Conservation (phyloP, 768 basidiomycete genomes). For the Hydnomerulius pinastri region DNA sequence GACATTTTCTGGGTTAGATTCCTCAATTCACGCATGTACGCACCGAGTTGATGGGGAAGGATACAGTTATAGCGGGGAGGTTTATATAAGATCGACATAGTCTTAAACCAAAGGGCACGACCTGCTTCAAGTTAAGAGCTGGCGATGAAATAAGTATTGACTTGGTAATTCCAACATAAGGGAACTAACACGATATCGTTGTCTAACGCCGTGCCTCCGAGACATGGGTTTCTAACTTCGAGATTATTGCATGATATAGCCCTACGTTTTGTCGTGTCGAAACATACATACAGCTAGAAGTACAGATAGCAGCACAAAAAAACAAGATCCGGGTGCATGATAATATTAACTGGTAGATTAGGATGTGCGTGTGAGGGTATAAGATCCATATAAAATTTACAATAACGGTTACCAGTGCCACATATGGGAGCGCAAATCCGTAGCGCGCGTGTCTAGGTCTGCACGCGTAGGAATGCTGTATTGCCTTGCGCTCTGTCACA, state of each 20-base stretch:
- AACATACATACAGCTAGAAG: neutral
- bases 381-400: neutral
- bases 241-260: no score
- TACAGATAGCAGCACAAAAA: neutral
- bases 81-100: conserved; percentile 12
- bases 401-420: neutral
- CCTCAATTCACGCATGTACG: conserved; percentile 30
- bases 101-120: no score
- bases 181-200: no score
- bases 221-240: no score
- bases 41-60: conserved; percentile 33
- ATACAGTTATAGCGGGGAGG: conserved; percentile 32
- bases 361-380: neutral
- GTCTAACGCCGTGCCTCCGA: no score
- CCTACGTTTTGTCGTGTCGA: no score
- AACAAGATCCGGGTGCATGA: neutral
- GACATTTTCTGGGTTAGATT: conserved; percentile 11
- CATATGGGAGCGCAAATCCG: no score
- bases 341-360: neutral
- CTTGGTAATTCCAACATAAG: no score
- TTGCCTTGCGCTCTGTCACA: conserved; percentile 65
- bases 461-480: conserved; percentile 40
- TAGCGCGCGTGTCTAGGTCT: no score
- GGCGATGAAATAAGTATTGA: no score
- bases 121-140: no score